Conservation (phyloP, 2,329 filamentous ascomycete species). For the Xylariaceae sp. region DNA sequence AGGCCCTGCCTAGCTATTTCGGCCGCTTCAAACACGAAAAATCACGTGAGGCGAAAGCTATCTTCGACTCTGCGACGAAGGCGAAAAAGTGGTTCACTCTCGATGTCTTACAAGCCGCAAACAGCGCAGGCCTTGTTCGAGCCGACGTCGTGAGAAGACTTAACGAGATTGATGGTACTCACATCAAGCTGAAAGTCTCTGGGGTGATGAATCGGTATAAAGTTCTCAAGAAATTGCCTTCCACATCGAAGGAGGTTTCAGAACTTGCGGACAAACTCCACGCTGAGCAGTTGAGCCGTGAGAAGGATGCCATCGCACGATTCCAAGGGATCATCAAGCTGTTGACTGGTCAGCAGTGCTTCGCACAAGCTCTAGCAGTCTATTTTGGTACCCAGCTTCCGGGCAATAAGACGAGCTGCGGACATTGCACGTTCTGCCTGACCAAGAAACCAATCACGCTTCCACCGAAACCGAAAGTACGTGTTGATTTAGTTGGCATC, state of each 20-base stretch:
- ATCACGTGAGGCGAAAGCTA: conserved; percentile 40
- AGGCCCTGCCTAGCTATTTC: conserved; percentile 32
- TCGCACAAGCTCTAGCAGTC: conserved; percentile 47
- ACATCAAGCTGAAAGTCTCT: conserved; percentile 48
- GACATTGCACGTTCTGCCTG: conserved; percentile 50
- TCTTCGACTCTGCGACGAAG: conserved; percentile 39
- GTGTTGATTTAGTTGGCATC: conserved; percentile 39
- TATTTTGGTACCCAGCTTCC: conserved; percentile 56
- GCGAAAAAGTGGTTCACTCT: conserved; percentile 42
- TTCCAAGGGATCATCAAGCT: conserved; percentile 49
- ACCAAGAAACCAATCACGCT: conserved; percentile 37
- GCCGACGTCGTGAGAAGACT: conserved; percentile 50
- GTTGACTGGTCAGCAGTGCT: conserved; percentile 49
- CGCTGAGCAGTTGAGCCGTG: conserved; percentile 45
- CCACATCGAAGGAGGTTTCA: conserved; percentile 37
- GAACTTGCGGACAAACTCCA: conserved; percentile 46
- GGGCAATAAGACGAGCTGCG: conserved; percentile 42
- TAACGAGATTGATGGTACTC: conserved; percentile 45
- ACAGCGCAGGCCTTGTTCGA: conserved; percentile 34
- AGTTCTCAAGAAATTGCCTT: conserved; percentile 45
- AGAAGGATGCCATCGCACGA: conserved; percentile 50
- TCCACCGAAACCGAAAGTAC: conserved; percentile 35
- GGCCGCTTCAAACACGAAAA: conserved; percentile 33
- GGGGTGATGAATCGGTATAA: conserved; percentile 54
- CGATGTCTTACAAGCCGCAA: conserved; percentile 42